Evolutionary conservation across 2,329 filamentous ascomycete genomes (phyloP).

Genomic region (Leptographium radiaticola): DNA sequence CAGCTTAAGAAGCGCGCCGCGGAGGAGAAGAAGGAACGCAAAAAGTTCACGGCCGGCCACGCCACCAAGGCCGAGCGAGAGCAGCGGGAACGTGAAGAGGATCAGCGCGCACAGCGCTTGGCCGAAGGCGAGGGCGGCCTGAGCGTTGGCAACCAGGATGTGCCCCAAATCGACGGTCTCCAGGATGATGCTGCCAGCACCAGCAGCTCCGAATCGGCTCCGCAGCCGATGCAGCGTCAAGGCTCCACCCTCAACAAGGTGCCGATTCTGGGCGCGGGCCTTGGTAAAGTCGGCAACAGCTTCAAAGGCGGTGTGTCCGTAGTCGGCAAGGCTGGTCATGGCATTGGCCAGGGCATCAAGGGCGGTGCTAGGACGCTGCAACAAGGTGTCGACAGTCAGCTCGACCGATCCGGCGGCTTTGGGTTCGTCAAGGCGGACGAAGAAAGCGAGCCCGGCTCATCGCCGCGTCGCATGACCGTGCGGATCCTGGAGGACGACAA

Average conservation of each 20-base stretch:
- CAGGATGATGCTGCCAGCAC: conserved; percentile 11
- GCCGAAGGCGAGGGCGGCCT: conserved; percentile 36
- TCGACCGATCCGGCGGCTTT: conserved; percentile 46
- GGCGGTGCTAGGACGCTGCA: conserved; percentile 32
- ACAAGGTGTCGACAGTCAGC: conserved; percentile 34
- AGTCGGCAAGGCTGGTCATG: conserved; percentile 31
- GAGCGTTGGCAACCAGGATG: conserved; percentile 37
- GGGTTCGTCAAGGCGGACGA: conserved; percentile 16
- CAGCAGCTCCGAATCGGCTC: conserved; percentile 1
- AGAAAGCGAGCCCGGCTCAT: conserved; percentile 2
- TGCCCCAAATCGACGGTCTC: conserved; percentile 33
- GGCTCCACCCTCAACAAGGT: conserved; percentile 18
- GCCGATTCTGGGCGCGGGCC: conserved; percentile 21
- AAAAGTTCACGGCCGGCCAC: conserved; percentile 32
- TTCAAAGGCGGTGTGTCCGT: conserved; percentile 12
- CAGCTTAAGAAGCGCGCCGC: conserved; percentile 56
- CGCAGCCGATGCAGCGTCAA: neutral
- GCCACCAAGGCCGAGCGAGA: conserved; percentile 37
- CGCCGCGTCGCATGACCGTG: neutral
- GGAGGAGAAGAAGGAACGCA: conserved; percentile 52
- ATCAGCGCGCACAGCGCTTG: conserved; percentile 34
- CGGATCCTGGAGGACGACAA: neutral
- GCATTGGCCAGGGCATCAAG: conserved; percentile 35
- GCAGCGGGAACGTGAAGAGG: conserved; percentile 32
- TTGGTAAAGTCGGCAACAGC: conserved; percentile 29